Base-by-base conservation (phyloP, 176 grass and related monocot genomes). In the Aechmea fasciata region DNA sequence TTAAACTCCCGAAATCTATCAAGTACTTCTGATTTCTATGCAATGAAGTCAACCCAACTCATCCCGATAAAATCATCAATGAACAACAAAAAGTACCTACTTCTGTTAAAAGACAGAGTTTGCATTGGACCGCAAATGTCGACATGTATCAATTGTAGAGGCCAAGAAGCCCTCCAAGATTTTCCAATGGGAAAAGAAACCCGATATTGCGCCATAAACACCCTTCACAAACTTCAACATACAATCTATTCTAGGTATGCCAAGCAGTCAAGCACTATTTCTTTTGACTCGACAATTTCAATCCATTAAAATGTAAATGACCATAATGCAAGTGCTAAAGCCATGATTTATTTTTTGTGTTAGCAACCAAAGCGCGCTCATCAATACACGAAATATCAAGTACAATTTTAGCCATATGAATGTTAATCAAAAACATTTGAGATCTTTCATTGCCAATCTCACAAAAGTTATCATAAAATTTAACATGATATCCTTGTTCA, bases 41-140 rank as follows among this genome's bases (percentile, higher is more conserved):
- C 59, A 11, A 69, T 47, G 25, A 68, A 69, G 59, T 69, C 57
- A 1, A 77, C 14, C 75, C 49, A 77, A 69, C 65, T 33, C 64
- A 69, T 77, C 3, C 13, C 13, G 14, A 48, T 55, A 33, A 20
- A 64, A 50, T 74, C 57, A 62, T 62, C n/a, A 62, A 3, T 62
- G n/a, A 62, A 20, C 15, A 62, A 62, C n/a, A 24, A 19, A 62
- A 62, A 62, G 20, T 62, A 62, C 9, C n/a, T 62, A 22, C 57
- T 62, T 17, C 4, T 62, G 57, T 62, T 22, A 13, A 62, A 62
- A 3, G 57, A 62, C 9, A 22, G n/a, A 18, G 57, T 62, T 15
- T 22, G 15, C n/a, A 62, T 19, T 8, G n/a, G 57, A 7, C 57
- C 11, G 2, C 57, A 62, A 7, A 62, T 62, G 20, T 22, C 11